Percentiles rank a stretch among this genome's conserved stretches.
Evolutionary conservation across 495 filamentous ascomycete species (phyloP).

Genomic region (Talaromyces borbonicus): DNA sequence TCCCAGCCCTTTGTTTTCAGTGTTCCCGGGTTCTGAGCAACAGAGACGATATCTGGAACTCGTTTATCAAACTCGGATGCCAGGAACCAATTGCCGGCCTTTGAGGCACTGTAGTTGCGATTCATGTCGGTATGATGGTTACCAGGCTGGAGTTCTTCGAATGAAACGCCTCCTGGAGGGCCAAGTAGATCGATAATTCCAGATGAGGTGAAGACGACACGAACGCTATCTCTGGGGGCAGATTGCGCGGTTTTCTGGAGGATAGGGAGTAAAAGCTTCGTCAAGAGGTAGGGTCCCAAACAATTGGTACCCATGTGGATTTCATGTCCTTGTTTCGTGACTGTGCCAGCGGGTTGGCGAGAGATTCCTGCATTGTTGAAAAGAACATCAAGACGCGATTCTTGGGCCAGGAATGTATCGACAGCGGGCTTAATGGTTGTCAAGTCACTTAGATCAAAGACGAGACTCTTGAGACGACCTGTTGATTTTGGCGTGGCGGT

Average conservation of each 20-base stretch:
- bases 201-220: not conserved
- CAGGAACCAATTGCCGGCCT: constrained; percentile 31
- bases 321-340: constrained; percentile 30
- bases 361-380: constrained; percentile 43
- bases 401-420: constrained; percentile 27
- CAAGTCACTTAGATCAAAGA: constrained; percentile 36
- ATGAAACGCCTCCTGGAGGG: not conserved
- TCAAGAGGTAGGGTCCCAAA: constrained; percentile 39
- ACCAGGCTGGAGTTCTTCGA: not conserved
- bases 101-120: constrained; percentile 26
- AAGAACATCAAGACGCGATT: constrained; percentile 37
- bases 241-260: constrained; percentile 26
- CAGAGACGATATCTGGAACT: not conserved
- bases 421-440: constrained; percentile 31
- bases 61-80: constrained; percentile 25
- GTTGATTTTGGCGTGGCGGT: constrained; percentile 7
- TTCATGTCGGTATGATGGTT: constrained; percentile 10
- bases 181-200: not conserved
- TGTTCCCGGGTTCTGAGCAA: not conserved
- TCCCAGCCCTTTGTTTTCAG: not conserved
- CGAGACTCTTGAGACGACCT: constrained; percentile 31
- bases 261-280: constrained; percentile 33
- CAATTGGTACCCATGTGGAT: constrained; percentile 39
- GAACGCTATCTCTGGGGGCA: constrained; percentile 1
- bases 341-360: constrained; percentile 24